Evolutionary conservation across 2,329 filamentous ascomycete species (phyloP).

Genomic region (Phaeosphaeriaceae sp.): DNA sequence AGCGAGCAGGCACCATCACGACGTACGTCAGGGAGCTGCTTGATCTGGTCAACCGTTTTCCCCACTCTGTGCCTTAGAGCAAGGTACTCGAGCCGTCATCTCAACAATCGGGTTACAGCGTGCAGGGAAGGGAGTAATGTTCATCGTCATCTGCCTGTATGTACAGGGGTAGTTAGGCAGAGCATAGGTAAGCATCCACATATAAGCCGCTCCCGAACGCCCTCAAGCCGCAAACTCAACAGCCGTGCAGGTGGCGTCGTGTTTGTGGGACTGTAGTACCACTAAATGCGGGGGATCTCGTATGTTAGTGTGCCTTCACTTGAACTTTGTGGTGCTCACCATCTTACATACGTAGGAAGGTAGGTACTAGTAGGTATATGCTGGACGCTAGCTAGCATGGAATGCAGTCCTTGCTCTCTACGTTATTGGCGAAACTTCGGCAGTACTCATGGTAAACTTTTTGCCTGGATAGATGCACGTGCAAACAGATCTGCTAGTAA

Average conservation of each 20-base stretch:
- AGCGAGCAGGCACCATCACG: conserved; percentile 1
- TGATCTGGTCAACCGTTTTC: background rate
- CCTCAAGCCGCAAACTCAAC: background rate
- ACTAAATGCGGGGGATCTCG: conserved; percentile 34
- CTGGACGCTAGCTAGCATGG: background rate
- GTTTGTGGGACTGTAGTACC: background rate
- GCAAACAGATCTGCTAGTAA: background rate
- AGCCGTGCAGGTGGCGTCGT: too few relatives aligned
- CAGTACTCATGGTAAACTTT: conserved; percentile 12
- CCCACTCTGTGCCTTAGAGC: conserved; percentile 18
- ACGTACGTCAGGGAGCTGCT: conserved; percentile 15
- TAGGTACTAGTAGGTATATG: too few relatives aligned
- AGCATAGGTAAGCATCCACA: conserved; percentile 40
- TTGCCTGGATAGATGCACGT: conserved; percentile 2
- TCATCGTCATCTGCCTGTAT: conserved; percentile 37
- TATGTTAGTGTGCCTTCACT: conserved; percentile 25
- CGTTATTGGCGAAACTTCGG: conserved; percentile 29
- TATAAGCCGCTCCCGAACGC: conserved; percentile 38
- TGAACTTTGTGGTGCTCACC: conserved; percentile 6
- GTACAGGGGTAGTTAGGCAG: conserved; percentile 18
- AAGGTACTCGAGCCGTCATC: conserved; percentile 13
- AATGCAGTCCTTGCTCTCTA: conserved; percentile 12
- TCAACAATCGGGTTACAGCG: background rate
- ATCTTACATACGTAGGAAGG: too few relatives aligned
- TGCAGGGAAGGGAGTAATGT: conserved; percentile 3